Evolutionary conservation across 1,284 basidiomycete genomes (phyloP).

Genomic region (Ceratobasidium theobromae): DNA sequence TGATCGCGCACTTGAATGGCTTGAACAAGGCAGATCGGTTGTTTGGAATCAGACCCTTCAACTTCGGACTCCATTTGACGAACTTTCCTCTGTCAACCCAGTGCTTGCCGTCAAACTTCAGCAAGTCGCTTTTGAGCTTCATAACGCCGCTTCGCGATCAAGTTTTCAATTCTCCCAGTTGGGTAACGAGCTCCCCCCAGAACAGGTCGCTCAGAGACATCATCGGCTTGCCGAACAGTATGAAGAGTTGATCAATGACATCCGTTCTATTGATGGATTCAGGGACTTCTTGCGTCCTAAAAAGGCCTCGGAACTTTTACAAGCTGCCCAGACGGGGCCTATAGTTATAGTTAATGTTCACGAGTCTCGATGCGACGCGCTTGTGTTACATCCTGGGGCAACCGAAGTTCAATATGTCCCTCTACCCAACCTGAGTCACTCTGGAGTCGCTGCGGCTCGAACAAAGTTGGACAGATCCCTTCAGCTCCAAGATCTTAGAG

Average conservation of each 20-base stretch:
- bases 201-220: not conserved
- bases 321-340: not conserved
- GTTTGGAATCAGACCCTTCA: conserved; percentile 1
- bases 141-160: not conserved
- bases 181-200: not conserved
- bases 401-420: not conserved
- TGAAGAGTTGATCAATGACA: not conserved
- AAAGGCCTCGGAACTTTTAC: not conserved
- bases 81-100: not conserved
- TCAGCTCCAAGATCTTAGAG: not conserved
- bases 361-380: not conserved
- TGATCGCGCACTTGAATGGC: not conserved
- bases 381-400: not conserved
- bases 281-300: not conserved
- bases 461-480: not conserved
- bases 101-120: not conserved
- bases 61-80: not conserved
- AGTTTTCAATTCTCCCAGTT: not conserved
- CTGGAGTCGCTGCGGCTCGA: not conserved
- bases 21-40: conserved; percentile 4
- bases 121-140: not conserved
- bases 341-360: not conserved
- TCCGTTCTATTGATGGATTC: not conserved
- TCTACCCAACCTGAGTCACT: not conserved
- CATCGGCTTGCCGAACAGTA: not conserved